Evolutionary conservation across 495 filamentous ascomycete species (phyloP).

Genomic region (Penicillium daleae): DNA sequence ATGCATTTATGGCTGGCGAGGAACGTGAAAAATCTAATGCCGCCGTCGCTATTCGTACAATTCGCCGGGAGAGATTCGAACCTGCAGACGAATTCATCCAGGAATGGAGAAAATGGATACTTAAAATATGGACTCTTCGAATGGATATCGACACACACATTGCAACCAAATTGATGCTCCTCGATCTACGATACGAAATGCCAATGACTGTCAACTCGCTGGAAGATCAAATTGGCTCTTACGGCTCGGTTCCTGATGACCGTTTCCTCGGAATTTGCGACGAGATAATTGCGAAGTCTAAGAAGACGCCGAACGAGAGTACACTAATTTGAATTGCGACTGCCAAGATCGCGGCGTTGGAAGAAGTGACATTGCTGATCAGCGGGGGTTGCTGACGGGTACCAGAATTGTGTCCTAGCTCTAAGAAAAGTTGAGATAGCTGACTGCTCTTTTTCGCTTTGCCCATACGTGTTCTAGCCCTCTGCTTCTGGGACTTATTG

Average conservation of each 20-base stretch:
- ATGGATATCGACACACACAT: not conserved
- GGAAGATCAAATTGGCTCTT: not conserved
- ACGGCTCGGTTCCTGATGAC: not conserved
- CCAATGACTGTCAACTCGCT: not conserved
- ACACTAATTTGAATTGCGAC: not conserved
- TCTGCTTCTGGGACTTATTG: not conserved
- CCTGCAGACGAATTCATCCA: not conserved
- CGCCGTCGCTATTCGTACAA: not conserved
- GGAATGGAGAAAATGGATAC: not conserved
- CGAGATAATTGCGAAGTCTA: not conserved
- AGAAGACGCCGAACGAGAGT: not conserved
- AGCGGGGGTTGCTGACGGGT: not conserved
- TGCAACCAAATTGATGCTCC: not conserved
- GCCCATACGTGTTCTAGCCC: not conserved
- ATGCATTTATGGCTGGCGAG: not conserved
- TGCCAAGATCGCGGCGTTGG: not conserved
- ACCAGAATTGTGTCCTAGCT: not conserved
- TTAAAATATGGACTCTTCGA: no score
- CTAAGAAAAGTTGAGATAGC: not conserved
- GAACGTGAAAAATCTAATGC: not conserved
- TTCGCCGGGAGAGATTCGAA: not conserved
- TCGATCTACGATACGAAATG: not conserved
- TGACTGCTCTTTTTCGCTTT: not conserved
- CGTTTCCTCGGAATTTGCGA: not conserved
- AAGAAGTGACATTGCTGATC: not conserved